phyloP scores from a whole-genome alignment of 2,329 filamentous ascomycete species.

The Trichoderma oligosporum region DNA sequence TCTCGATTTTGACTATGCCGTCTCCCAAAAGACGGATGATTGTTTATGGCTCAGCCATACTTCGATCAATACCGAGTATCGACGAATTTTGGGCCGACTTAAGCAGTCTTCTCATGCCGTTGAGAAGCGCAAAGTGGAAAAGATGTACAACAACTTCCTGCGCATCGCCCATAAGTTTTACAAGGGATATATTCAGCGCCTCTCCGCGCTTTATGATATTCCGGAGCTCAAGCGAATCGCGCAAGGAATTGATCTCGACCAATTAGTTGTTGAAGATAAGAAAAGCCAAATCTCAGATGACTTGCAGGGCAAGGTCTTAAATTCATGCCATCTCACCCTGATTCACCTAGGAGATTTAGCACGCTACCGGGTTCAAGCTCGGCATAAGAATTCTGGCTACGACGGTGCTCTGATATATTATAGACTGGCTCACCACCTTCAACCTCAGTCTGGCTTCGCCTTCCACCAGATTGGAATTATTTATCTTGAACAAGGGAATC shows the following conservation, averaged over 20 bases:
- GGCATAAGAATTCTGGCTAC: slow-evolving; percentile 70
- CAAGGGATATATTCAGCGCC: slow-evolving; percentile 73
- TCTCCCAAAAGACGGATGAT: slow-evolving; percentile 60
- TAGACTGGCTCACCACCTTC: slow-evolving; percentile 70
- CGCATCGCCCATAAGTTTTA: slow-evolving; percentile 88
- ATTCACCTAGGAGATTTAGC: slow-evolving; percentile 87
- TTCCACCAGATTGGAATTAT: slow-evolving; percentile 92
- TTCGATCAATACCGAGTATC: slow-evolving; percentile 73
- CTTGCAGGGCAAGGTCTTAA: slow-evolving; percentile 58
- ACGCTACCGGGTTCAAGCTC: slow-evolving; percentile 75
- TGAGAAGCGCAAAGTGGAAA: slow-evolving; percentile 72
- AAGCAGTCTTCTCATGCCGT: slow-evolving; percentile 51
- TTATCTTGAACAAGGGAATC: slow-evolving; percentile 70
- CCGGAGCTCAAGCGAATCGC: slow-evolving; percentile 46
- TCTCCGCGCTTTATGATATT: slow-evolving; percentile 60
- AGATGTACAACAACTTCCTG: slow-evolving; percentile 78
- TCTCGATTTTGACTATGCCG: slow-evolving; percentile 64
- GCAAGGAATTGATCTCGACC: slow-evolving; percentile 40
- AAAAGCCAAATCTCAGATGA: slow-evolving; percentile 44
- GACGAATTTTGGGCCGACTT: slow-evolving; percentile 60
- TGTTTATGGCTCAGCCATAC: slow-evolving; percentile 77
- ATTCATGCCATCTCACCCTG: slow-evolving; percentile 76
- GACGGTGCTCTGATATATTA: slow-evolving; percentile 82
- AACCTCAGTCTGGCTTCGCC: slow-evolving; percentile 73
- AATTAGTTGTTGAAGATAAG: slow-evolving; percentile 42